These are phyloP conservation scores for Ogataea ganodermae DNA, from an alignment of 805 yeast species.

Conservation along the genomic window DNA sequence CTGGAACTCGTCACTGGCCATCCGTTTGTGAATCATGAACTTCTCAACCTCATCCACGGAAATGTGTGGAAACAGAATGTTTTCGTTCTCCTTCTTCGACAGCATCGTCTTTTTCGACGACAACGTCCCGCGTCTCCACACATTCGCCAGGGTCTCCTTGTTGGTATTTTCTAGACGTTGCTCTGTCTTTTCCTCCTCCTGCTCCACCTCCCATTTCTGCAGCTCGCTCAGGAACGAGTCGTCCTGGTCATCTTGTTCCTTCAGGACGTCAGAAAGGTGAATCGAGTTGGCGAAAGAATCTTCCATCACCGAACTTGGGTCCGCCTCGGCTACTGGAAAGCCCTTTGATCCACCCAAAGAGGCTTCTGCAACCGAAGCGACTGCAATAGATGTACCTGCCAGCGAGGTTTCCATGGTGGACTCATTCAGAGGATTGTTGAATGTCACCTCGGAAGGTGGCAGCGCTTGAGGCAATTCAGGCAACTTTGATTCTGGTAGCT, in stretches of 20 bases:
- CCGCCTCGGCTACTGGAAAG: no score
- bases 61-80: slow-evolving; percentile 21
- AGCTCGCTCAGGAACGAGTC: slow-evolving; percentile 46
- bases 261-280: slow-evolving; percentile 32
- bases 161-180: slow-evolving; percentile 12
- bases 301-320: no score
- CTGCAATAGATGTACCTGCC: no score
- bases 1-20: slow-evolving; percentile 34
- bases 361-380: not conserved
- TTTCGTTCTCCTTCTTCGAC: slow-evolving; percentile 16
- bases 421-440: slow-evolving; percentile 26
- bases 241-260: slow-evolving; percentile 40
- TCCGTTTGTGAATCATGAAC: slow-evolving; percentile 33
- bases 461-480: not conserved
- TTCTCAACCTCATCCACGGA: slow-evolving; percentile 32
- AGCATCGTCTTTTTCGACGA: slow-evolving; percentile 19
- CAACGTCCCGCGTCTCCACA: slow-evolving; percentile 35
- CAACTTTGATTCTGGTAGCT: not conserved
- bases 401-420: slow-evolving; percentile 19
- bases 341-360: not conserved
- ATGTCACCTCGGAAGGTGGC: slow-evolving; percentile 13
- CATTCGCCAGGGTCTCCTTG: slow-evolving; percentile 24
- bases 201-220: slow-evolving; percentile 36
- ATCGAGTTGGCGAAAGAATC: slow-evolving; percentile 16
- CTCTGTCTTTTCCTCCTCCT: slow-evolving; percentile 9